Evolutionary conservation across 1,139 yeast genomes (phyloP).

Genomic region (Williopsis jadinii): DNA sequence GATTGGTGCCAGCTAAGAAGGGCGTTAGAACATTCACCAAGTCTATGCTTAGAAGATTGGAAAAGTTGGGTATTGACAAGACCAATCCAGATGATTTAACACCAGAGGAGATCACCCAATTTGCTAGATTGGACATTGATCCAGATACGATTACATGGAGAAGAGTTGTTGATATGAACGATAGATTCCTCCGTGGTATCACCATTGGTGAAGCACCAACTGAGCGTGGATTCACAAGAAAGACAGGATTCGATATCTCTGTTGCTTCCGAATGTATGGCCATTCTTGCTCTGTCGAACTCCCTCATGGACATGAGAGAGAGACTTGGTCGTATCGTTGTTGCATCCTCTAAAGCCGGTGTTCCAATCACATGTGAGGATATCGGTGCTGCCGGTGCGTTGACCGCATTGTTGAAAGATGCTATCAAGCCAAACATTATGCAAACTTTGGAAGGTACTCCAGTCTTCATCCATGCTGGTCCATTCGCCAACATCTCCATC

Average conservation of each 20-base stretch:
- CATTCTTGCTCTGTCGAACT: conserved; percentile 63
- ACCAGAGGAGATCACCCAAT: conserved; percentile 52
- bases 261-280: conserved; percentile 85
- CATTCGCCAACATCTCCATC: conserved; percentile 79
- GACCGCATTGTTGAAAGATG: conserved; percentile 71
- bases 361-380: conserved; percentile 71
- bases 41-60: conserved; percentile 58
- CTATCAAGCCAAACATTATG: conserved; percentile 80
- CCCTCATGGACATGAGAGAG: conserved; percentile 58
- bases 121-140: conserved; percentile 63
- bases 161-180: conserved; percentile 78
- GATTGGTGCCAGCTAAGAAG: conserved; percentile 65
- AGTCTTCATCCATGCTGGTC: conserved; percentile 80
- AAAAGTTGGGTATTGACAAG: conserved; percentile 56
- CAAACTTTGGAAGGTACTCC: conserved; percentile 84
- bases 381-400: conserved; percentile 78
- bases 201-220: conserved; percentile 75
- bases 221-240: conserved; percentile 67
- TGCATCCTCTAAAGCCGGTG: conserved; percentile 56
- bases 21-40: conserved; percentile 60
- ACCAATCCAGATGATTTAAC: conserved; percentile 64
- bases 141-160: conserved; percentile 69
- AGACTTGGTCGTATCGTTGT: conserved; percentile 69
- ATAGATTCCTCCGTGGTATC: conserved; percentile 66
- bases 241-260: conserved; percentile 73